A percentile compares a stretch with the other conserved stretches of the same genome.
Conservation (phyloP, 1,284 basidiomycete genomes). For the Cryptococcus wingfieldii region DNA sequence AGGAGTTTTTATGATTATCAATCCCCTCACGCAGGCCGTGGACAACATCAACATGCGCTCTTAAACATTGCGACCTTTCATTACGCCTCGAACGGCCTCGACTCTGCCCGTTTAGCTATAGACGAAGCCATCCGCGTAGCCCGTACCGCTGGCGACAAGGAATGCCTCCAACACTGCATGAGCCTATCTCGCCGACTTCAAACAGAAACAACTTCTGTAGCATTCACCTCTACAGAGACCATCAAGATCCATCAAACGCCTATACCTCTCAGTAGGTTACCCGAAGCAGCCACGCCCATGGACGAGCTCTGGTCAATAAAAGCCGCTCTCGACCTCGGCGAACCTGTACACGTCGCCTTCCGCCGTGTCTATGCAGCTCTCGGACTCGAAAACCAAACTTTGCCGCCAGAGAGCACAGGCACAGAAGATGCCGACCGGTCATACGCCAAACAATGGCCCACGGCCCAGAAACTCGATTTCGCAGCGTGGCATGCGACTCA, state of each 20-base stretch:
- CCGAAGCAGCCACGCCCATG: constrained; percentile 24
- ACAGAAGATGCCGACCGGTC: constrained; percentile 7
- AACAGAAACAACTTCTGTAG: constrained; percentile 14
- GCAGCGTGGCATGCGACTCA: constrained; percentile 38
- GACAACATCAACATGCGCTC: constrained; percentile 45
- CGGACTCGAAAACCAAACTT: constrained; percentile 8
- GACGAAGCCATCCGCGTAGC: constrained; percentile 46
- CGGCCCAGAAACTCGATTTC: constrained; percentile 21
- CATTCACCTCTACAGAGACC: constrained; percentile 13
- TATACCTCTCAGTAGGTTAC: constrained; percentile 19
- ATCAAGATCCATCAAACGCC: constrained; percentile 19
- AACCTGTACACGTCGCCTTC: constrained; percentile 40
- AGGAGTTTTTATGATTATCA: constrained; percentile 47
- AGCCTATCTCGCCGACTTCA: constrained; percentile 27
- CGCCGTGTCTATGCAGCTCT: constrained; percentile 34
- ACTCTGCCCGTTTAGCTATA: constrained; percentile 31
- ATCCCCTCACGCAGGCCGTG: constrained; percentile 33
- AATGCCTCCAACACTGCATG: constrained; percentile 42
- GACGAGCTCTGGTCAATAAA: constrained; percentile 45
- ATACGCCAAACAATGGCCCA: constrained; percentile 12
- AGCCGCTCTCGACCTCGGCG: constrained; percentile 43
- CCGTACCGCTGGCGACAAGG: constrained; percentile 37
- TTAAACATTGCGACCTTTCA: constrained; percentile 46
- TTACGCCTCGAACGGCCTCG: constrained; percentile 40
- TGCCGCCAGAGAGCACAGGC: constrained; percentile 1